phyloP scores from a whole-genome alignment of 768 basidiomycete species.

The Collybiopsis luxurians region DNA sequence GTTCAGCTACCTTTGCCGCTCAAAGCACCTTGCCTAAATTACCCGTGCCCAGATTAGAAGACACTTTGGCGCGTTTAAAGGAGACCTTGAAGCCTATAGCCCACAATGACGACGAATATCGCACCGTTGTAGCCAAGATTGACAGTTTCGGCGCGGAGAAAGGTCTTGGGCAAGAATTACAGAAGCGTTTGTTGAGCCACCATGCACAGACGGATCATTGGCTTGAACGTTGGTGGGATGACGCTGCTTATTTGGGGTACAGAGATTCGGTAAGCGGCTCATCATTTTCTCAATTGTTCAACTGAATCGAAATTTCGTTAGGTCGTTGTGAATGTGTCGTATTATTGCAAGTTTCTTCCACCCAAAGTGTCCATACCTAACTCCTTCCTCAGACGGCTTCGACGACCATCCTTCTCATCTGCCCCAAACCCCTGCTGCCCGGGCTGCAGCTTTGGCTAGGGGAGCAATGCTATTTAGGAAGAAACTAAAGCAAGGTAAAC shows the following conservation, averaged over 20 bases:
- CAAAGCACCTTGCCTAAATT: conserved; percentile 66
- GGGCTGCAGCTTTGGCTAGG: conserved; percentile 72
- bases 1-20: conserved; percentile 60
- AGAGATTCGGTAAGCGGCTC: conserved; percentile 67
- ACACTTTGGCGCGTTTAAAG: conserved; percentile 69
- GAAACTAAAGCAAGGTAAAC: conserved; percentile 60
- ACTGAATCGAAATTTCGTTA: conserved; percentile 15
- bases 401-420: conserved; percentile 61
- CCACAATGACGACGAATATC: conserved; percentile 56
- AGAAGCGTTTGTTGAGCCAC: conserved; percentile 57
- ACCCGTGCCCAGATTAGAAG: conserved; percentile 68
- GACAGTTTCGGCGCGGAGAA: conserved; percentile 56
- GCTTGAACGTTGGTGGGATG: conserved; percentile 97
- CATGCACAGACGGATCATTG: conserved; percentile 65
- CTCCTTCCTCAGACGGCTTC: conserved; percentile 63
- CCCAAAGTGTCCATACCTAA: neutral
- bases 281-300: neutral
- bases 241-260: conserved; percentile 77
- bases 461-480: conserved; percentile 74
- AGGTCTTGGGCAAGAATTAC: conserved; percentile 57
- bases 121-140: conserved; percentile 56
- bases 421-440: conserved; percentile 52
- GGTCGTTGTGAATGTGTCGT: conserved; percentile 92
- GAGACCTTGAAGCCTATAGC: conserved; percentile 73
- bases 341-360: conserved; percentile 64